Base-by-base conservation (phyloP, 495 filamentous ascomycete species). In the Xylaria palmicola region DNA sequence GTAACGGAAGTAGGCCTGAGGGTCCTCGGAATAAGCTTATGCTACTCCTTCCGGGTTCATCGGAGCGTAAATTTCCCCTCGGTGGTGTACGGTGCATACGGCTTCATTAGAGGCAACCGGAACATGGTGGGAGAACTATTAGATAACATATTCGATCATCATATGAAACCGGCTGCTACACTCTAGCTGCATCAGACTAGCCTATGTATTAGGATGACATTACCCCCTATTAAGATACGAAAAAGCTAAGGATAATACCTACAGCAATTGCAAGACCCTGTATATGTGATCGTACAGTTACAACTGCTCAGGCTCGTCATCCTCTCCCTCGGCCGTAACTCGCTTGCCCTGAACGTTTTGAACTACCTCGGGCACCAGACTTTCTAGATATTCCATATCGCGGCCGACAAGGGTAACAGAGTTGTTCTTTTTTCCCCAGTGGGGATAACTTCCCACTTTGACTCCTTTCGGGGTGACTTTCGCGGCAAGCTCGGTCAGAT, bases 361-460 rank as follows among this genome's bases (percentile, higher is more conserved):
- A 7, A 74, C 57, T 17, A 84, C 78, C 65, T 86, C 81, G 0
- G 75, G 75, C 7, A 82, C 73, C 29, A 84, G 70, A 45, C 75
- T 77, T 43, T 84, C 80, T 3, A 85, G 62, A 56, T 75, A 82
- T 15, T 73, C 76, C 26, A 65, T 66, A 62, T 85, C 79, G 64
- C 79, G 80, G 12, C 94, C 94, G 17, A 97, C 93, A 26, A 98
- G 77, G 24, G 94, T 98, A 29, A 98, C 90, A 0, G 91, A 93
- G 70, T 98, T 98, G 27, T 82, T 81, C 66, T 85, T 85, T 79
- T 89, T 93, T 0, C 88, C 90, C 94, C 92, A 97, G 48, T 91
- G 79, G 22, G 94, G 94, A 75, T 98, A 98, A 69, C 91, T 95
- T 7, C 94, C 94, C n/a, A 98, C 90, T 77, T 97, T 97, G 54